Conservation (phyloP, 2,329 filamentous ascomycete genomes). For the Corniculantispora saksenae region DNA sequence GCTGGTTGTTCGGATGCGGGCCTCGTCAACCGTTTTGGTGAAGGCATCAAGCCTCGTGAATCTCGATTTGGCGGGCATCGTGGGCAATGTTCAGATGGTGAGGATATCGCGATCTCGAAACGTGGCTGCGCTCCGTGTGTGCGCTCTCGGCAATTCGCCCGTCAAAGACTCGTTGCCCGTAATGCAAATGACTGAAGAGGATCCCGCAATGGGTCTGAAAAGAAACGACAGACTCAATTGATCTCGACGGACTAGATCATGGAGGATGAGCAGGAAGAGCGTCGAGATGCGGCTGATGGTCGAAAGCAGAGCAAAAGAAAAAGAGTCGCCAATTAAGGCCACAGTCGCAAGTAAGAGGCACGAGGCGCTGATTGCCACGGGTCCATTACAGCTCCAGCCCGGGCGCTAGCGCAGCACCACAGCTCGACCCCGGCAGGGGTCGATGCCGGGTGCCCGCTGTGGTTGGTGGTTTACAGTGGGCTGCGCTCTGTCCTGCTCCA, state of each 20-base stretch:
- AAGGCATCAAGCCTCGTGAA: slow-evolving; percentile 98
- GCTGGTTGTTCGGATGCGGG: slow-evolving; percentile 90
- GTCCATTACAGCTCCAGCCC: slow-evolving; percentile 7
- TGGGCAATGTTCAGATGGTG: slow-evolving; percentile 22
- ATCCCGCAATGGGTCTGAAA: not conserved
- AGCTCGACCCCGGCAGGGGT: not conserved
- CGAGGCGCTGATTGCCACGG: slow-evolving; percentile 8
- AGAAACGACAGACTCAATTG: not conserved
- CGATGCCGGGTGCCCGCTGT: not conserved
- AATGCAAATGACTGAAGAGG: not conserved
- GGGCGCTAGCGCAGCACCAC: not conserved
- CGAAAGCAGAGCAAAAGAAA: not conserved
- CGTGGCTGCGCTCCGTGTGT: not conserved
- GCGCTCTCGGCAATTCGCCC: slow-evolving; percentile 17
- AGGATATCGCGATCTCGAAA: slow-evolving; percentile 2
- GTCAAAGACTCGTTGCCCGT: too few species aligned
- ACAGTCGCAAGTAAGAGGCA: slow-evolving; percentile 36
- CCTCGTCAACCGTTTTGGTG: slow-evolving; percentile 98
- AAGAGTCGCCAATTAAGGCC: slow-evolving; percentile 31
- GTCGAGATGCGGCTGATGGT: slow-evolving; percentile 10
- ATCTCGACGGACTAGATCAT: slow-evolving; percentile 29
- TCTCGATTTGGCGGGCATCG: slow-evolving; percentile 87
- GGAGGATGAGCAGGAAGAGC: not conserved
- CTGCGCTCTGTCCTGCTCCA: not conserved
- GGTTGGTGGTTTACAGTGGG: not conserved